Base-by-base conservation (phyloP, 2,329 filamentous ascomycete species). In the Immersiporthe knoxdaviesiana region DNA sequence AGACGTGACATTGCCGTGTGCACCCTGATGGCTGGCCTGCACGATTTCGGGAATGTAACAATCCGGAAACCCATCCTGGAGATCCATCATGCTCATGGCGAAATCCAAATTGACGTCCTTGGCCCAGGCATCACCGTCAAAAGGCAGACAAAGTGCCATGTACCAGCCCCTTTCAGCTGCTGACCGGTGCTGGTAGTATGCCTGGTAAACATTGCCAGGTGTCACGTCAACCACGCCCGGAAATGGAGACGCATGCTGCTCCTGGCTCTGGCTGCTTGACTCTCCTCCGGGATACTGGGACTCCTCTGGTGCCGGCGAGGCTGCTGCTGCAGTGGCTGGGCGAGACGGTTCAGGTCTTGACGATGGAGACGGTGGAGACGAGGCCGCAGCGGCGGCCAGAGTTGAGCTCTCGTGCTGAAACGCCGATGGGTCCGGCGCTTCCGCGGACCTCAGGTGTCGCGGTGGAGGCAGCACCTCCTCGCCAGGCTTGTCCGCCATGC, bases 151-250 rank as follows among this genome's bases (percentile, higher is more conserved):
- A 0, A 66, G 59, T 39, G 66, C 67, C 62, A 66, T 66, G 54
- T 67, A 70, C 52, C 52, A 56, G 5, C 52, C 52, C 14, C 52
- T 56, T 8, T 56, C 52, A 30, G 24, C 12, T 7, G 52, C 2
- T 18, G 52, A 56, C 11, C 24, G 12, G 27, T 65, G 44, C 14
- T 63, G 52, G 58, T 70, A 70, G 44, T 63, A 70, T 16, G 63
- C 66, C 11, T 70, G 58, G 69, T 70, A 70, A 37, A 70, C 35
- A 6, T 68, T 39, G n/a, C 69, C 69, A 2, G 63, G 47, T 3
- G 14, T n/a, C 11, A 59, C 56, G 39, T 66, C 7, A 1, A 30
- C 56, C 16, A 70, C 44, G 37, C 64, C 64, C 4, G 52, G 24
- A 21, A 56, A 56, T 56, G 52, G 2, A 8, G 11, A 18, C 24